A percentile compares a stretch with the other conserved stretches of the same genome.
Evolutionary conservation across 495 filamentous ascomycete species (phyloP).

Genomic region (Podospora didyma): DNA sequence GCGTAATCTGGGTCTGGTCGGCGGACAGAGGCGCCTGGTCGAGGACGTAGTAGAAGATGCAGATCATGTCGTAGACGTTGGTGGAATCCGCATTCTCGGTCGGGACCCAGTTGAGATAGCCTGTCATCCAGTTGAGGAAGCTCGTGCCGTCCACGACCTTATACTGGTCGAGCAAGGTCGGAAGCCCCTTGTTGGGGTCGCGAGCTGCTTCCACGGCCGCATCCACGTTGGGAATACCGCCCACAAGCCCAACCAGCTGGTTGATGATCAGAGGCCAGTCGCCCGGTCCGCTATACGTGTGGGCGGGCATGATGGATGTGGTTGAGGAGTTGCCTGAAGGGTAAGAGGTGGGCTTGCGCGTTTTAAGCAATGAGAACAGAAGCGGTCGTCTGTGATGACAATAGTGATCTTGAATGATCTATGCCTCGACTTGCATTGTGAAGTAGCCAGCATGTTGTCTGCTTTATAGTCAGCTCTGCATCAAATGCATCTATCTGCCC

Average conservation of each 20-base stretch:
- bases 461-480: too few relatives aligned
- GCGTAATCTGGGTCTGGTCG: background rate
- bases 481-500: too few relatives aligned
- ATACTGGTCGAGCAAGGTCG: background rate
- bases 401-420: too few relatives aligned
- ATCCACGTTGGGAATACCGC: background rate
- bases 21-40: background rate
- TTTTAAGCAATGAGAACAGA: too few relatives aligned
- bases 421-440: too few relatives aligned
- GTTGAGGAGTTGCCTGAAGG: background rate
- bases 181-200: background rate
- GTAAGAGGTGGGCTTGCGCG: background rate
- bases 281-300: background rate
- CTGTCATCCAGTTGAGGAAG: background rate
- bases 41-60: slow-evolving; percentile 2
- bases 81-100: background rate
- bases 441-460: too few relatives aligned
- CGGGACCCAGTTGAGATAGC: background rate
- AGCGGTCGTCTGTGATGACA: background rate
- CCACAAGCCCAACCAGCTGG: background rate
- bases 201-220: background rate
- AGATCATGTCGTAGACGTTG: background rate
- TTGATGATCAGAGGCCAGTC: background rate
- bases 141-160: background rate
- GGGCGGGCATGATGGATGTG: background rate